Percentiles rank a stretch among this genome's conserved stretches.
phyloP scores from a whole-genome alignment of 306 rosid species.

The Vigna unguiculata region DNA sequence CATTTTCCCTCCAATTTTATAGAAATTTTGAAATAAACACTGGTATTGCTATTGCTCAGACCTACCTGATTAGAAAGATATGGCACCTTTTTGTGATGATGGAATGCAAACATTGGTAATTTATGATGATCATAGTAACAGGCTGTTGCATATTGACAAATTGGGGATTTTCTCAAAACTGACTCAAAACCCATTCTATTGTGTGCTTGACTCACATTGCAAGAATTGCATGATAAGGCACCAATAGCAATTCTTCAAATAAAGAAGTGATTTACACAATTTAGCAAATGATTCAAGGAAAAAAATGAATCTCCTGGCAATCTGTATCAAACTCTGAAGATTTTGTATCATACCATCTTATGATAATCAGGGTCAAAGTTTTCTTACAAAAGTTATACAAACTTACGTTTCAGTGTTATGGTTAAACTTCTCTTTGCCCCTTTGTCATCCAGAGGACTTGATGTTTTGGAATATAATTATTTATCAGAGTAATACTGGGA shows the following conservation, averaged over 20 bases:
- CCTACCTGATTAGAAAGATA: background rate
- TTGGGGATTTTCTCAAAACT: background rate
- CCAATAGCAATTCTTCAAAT: background rate
- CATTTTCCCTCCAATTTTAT: background rate
- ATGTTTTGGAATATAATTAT: slow-evolving; percentile 23
- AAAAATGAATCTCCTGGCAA: background rate
- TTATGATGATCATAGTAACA: background rate
- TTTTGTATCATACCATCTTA: background rate
- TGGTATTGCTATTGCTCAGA: background rate
- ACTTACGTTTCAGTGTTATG: background rate
- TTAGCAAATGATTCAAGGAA: background rate
- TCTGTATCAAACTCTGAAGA: background rate
- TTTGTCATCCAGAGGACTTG: slow-evolving; percentile 1
- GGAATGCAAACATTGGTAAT: background rate
- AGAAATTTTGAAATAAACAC: background rate
- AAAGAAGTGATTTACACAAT: background rate
- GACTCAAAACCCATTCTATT: background rate
- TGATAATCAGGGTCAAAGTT: slow-evolving; percentile 17
- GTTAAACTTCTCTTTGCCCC: slow-evolving; percentile 13
- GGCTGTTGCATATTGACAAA: background rate
- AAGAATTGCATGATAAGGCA: background rate
- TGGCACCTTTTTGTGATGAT: background rate
- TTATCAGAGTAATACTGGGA: slow-evolving; percentile 29
- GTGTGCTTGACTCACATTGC: background rate
- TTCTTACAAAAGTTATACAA: slow-evolving; percentile 5